Conservation (phyloP, 805 yeast species). For the Starmerella geochares region DNA sequence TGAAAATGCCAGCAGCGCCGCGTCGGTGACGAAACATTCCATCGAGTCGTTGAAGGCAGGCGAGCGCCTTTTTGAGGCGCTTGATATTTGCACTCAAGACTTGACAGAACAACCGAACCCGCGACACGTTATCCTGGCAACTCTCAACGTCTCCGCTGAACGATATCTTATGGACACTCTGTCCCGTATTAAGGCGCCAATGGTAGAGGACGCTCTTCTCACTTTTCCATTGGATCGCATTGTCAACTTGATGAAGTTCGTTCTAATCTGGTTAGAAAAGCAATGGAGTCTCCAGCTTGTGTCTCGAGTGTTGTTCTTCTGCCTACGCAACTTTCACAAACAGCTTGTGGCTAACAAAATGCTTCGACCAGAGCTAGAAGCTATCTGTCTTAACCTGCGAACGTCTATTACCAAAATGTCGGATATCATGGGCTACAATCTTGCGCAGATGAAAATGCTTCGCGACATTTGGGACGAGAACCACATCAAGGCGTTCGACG, state of each 20-base stretch:
- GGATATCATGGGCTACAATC: slow-evolving; percentile 66
- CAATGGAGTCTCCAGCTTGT: slow-evolving; percentile 49
- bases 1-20: slow-evolving; percentile 40
- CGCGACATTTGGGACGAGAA: slow-evolving; percentile 67
- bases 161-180: slow-evolving; percentile 68
- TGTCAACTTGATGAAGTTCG: slow-evolving; percentile 55
- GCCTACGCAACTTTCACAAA: slow-evolving; percentile 60
- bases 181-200: slow-evolving; percentile 63
- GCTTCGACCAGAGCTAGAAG: slow-evolving; percentile 47
- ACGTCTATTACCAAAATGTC: slow-evolving; percentile 42
- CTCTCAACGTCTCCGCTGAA: slow-evolving; percentile 61
- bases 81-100: slow-evolving; percentile 71
- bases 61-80: slow-evolving; percentile 82
- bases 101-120: slow-evolving; percentile 35
- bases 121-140: slow-evolving; percentile 61
- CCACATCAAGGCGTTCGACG: slow-evolving; percentile 35
- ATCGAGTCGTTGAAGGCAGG: slow-evolving; percentile 90
- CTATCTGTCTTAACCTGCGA: slow-evolving; percentile 56
- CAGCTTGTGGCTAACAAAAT: slow-evolving; percentile 50
- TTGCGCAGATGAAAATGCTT: slow-evolving; percentile 67
- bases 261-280: slow-evolving; percentile 59
- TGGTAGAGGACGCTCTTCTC: slow-evolving; percentile 82
- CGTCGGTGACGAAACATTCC: slow-evolving; percentile 67
- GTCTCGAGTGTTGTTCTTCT: slow-evolving; percentile 65
- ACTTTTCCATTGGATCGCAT: slow-evolving; percentile 86